phyloP scores from a whole-genome alignment of 495 filamentous ascomycete genomes.

The Penicillium paxilli region DNA sequence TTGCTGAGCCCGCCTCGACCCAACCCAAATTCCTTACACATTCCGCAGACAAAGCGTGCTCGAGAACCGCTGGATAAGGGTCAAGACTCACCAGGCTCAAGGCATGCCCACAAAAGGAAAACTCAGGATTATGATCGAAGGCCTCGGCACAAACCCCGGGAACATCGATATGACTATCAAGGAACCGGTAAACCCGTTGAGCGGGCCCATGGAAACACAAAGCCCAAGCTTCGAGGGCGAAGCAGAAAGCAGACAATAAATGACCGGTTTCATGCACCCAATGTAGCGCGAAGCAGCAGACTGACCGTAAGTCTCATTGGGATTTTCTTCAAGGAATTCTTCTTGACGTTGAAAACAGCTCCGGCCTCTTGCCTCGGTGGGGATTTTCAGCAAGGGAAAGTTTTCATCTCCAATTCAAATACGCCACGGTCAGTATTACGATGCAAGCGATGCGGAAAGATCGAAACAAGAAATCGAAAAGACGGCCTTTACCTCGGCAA shows the following conservation, averaged over 20 bases:
- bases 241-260: slow-evolving; percentile 52
- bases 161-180: slow-evolving; percentile 54
- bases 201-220: slow-evolving; percentile 34
- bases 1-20: background rate
- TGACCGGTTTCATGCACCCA: slow-evolving; percentile 62
- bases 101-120: background rate
- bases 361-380: slow-evolving; percentile 44
- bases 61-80: background rate
- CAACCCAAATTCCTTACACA: background rate
- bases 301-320: slow-evolving; percentile 55
- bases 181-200: slow-evolving; percentile 20
- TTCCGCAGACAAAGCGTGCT: background rate
- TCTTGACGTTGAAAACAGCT: slow-evolving; percentile 46
- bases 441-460: background rate
- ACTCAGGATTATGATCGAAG: slow-evolving; percentile 51
- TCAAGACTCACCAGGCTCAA: background rate
- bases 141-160: slow-evolving; percentile 60
- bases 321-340: slow-evolving; percentile 3
- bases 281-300: slow-evolving; percentile 59
- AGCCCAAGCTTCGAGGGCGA: slow-evolving; percentile 28
- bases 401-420: slow-evolving; percentile 58
- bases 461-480: background rate
- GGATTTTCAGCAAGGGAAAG: slow-evolving; percentile 72
- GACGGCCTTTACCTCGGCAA: background rate
- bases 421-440: slow-evolving; percentile 38